Conservation (phyloP, 2,329 filamentous ascomycete species). For the Chaetothyriales sp. region DNA sequence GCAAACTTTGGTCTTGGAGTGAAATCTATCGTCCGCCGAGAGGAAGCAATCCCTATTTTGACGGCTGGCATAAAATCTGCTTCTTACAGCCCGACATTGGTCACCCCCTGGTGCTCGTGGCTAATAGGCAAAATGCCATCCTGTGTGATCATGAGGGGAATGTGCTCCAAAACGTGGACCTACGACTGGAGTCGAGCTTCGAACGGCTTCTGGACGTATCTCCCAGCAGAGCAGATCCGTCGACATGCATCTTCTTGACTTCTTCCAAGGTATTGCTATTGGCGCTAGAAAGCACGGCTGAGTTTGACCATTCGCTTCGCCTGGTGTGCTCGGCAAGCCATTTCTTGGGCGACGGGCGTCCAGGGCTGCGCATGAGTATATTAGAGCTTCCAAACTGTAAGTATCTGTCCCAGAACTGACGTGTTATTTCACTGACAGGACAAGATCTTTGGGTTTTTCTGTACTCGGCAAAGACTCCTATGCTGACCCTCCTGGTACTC, state of each 20-base stretch:
- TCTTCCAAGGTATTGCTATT: slow-evolving; percentile 29
- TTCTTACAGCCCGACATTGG: slow-evolving; percentile 23
- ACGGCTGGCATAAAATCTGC: slow-evolving; percentile 32
- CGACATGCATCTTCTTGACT: slow-evolving; percentile 34
- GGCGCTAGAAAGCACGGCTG: slow-evolving; percentile 11
- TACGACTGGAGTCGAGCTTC: slow-evolving; percentile 26
- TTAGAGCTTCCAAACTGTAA: slow-evolving; percentile 24
- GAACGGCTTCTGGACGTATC: slow-evolving; percentile 43
- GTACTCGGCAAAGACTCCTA: slow-evolving; percentile 26
- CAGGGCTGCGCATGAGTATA: slow-evolving; percentile 32
- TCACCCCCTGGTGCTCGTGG: slow-evolving; percentile 35
- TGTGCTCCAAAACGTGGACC: slow-evolving; percentile 17
- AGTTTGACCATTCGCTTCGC: slow-evolving; percentile 20
- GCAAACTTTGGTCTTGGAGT: slow-evolving; percentile 10
- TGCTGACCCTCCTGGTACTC: slow-evolving; percentile 22
- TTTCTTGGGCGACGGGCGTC: slow-evolving; percentile 41
- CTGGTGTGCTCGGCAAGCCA: slow-evolving; percentile 38
- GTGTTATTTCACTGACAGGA: neutral
- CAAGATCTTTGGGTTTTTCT: slow-evolving; percentile 27
- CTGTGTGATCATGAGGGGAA: slow-evolving; percentile 24
- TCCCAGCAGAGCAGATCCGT: slow-evolving; percentile 31
- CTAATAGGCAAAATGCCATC: slow-evolving; percentile 33
- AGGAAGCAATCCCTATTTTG: slow-evolving; percentile 19
- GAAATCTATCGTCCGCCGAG: slow-evolving; percentile 8
- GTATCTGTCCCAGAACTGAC: slow-evolving; percentile 3